Percentiles rank a stretch among this genome's conserved stretches.
These are phyloP conservation scores for Cutaneotrichosporon dermatis DNA, from an alignment of 1,284 basidiomycete species.

Conservation along the genomic window DNA sequence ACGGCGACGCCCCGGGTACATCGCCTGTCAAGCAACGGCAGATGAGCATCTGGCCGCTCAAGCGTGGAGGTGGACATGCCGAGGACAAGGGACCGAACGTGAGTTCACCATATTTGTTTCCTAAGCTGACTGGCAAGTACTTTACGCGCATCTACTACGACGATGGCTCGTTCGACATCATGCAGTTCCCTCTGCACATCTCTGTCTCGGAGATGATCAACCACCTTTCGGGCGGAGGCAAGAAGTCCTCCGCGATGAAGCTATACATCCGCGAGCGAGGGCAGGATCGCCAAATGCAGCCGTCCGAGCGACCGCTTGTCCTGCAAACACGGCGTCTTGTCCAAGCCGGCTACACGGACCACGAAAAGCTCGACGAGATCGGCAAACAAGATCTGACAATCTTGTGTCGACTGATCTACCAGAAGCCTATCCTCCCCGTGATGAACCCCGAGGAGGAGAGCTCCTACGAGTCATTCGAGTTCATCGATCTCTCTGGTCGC, in stretches of 20 bases:
- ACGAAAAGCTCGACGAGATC: constrained; percentile 74
- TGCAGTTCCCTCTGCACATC: constrained; percentile 61
- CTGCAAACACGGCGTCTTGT: constrained; percentile 79
- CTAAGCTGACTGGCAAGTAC: constrained; percentile 29
- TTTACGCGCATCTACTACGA: constrained; percentile 70
- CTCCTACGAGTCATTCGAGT: constrained; percentile 69
- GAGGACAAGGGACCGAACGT: constrained; percentile 9
- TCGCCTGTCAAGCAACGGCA: neutral
- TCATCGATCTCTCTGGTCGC: constrained; percentile 76
- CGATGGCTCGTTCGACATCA: constrained; percentile 68
- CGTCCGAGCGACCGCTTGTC: constrained; percentile 76
- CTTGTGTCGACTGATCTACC: constrained; percentile 77
- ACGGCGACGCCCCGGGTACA: neutral
- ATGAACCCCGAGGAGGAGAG: constrained; percentile 65
- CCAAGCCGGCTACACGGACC: constrained; percentile 84
- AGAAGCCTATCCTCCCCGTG: constrained; percentile 53
- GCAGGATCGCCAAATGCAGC: constrained; percentile 73
- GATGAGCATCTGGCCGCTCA: constrained; percentile 4
- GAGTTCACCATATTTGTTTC: constrained; percentile 7
- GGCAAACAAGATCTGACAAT: constrained; percentile 80
- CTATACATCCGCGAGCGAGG: constrained; percentile 79
- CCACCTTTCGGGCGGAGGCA: constrained; percentile 50
- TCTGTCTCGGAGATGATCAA: constrained; percentile 68
- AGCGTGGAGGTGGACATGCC: neutral
- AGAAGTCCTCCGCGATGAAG: constrained; percentile 59